Conservation (phyloP, 208 protist species). For the Acanthamoeba royreba region DNA sequence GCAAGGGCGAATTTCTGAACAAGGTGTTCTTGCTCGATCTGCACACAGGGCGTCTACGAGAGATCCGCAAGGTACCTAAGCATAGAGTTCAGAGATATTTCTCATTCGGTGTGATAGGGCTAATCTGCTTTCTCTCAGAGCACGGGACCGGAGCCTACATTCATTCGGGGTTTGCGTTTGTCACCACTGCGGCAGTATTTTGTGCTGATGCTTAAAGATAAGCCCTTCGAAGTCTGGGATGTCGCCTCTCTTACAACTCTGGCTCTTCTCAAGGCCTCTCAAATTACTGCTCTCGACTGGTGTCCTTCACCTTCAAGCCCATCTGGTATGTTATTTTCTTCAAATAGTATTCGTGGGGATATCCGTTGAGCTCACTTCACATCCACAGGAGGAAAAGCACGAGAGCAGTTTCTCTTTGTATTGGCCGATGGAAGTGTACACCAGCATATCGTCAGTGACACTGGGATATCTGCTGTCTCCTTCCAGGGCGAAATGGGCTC, state of each 20-base stretch:
- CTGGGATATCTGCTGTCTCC: background rate
- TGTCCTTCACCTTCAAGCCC: background rate
- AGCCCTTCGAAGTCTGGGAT: constrained; percentile 39
- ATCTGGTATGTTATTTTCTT: background rate
- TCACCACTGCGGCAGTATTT: background rate
- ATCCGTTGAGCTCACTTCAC: background rate
- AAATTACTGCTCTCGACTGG: constrained; percentile 24
- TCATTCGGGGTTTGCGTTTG: background rate
- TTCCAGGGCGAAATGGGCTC: constrained; percentile 8
- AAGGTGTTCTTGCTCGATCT: background rate
- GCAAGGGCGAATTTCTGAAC: constrained; percentile 10
- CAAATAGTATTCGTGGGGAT: background rate
- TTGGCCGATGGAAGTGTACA: background rate
- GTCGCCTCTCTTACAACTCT: background rate
- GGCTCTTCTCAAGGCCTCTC: background rate
- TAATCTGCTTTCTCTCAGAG: background rate
- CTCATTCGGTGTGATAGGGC: background rate
- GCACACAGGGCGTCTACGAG: background rate
- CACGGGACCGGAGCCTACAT: background rate
- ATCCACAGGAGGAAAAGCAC: background rate
- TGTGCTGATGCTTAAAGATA: constrained; percentile 44
- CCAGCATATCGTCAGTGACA: background rate
- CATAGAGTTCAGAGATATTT: background rate
- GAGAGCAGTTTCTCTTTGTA: constrained; percentile 13
- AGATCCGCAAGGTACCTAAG: background rate